Percentiles rank a stretch among this genome's conserved stretches.
Conservation (phyloP, 208 protist species). For the Trypanosoma avium region DNA sequence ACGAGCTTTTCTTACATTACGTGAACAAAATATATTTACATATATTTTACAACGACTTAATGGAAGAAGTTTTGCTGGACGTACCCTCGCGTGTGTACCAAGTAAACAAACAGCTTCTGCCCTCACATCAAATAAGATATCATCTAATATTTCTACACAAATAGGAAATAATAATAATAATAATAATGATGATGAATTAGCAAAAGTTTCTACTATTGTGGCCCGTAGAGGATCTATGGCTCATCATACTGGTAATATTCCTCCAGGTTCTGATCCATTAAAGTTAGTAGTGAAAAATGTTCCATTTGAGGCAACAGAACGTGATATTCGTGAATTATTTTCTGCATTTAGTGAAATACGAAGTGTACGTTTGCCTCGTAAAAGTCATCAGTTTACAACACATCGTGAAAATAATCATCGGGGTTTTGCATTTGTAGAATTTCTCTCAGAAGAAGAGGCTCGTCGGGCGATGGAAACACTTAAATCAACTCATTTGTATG, state of each 20-base stretch:
- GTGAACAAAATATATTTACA: slow-evolving; percentile 43
- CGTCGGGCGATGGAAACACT: slow-evolving; percentile 92
- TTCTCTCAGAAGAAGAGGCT: slow-evolving; percentile 95
- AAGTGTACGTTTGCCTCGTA: slow-evolving; percentile 95
- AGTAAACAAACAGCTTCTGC: slow-evolving; percentile 59
- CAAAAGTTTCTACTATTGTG: slow-evolving; percentile 21
- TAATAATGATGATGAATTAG: slow-evolving; percentile 27
- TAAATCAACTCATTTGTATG: slow-evolving; percentile 96
- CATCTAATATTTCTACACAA: not conserved
- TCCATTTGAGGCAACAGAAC: slow-evolving; percentile 97
- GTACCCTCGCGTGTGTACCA: slow-evolving; percentile 67
- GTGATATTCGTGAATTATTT: slow-evolving; percentile 97
- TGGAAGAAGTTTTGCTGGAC: slow-evolving; percentile 51
- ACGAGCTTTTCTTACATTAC: slow-evolving; percentile 93
- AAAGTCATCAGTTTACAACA: slow-evolving; percentile 79
- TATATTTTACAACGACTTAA: slow-evolving; percentile 67
- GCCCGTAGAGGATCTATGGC: slow-evolving; percentile 6
- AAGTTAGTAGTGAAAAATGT: slow-evolving; percentile 98
- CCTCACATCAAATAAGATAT: not conserved
- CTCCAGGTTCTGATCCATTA: slow-evolving; percentile 78
- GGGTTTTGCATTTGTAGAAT: slow-evolving; percentile 99
- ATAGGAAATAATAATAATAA: slow-evolving; percentile 9
- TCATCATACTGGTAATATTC: slow-evolving; percentile 25
- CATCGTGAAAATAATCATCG: slow-evolving; percentile 91
- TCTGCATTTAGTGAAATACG: slow-evolving; percentile 95